These are phyloP conservation scores for Dalbergia oliveri DNA, from an alignment of 306 rosid genomes.

Conservation along the genomic window DNA sequence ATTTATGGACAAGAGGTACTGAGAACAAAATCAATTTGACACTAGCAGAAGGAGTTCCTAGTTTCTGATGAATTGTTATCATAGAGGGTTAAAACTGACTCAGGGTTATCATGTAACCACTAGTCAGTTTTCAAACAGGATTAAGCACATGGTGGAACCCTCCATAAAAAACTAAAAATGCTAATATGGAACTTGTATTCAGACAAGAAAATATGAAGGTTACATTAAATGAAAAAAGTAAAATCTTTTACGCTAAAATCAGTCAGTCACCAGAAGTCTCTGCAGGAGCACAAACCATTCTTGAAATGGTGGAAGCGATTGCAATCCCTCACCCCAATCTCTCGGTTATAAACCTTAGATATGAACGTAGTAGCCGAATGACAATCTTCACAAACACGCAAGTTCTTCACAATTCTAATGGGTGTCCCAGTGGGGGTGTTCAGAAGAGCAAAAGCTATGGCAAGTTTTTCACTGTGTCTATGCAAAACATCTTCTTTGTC, in stretches of 20 bases:
- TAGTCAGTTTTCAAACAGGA: conserved; percentile 2
- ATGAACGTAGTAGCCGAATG: conserved; percentile 90
- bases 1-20: not conserved
- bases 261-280: conserved; percentile 81
- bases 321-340: conserved; percentile 84
- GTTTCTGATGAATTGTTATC: not conserved
- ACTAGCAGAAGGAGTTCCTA: not conserved
- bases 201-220: not conserved
- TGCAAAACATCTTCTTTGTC: conserved; percentile 83
- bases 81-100: not conserved
- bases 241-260: not conserved
- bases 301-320: conserved; percentile 90
- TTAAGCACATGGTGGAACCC: not conserved
- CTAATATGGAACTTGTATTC: not conserved
- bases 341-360: conserved; percentile 77
- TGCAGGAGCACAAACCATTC: conserved; percentile 77
- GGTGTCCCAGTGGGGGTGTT: conserved; percentile 75
- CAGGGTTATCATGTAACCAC: not conserved
- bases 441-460: conserved; percentile 87
- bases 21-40: not conserved
- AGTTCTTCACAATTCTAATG: conserved; percentile 87
- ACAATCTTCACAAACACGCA: conserved; percentile 90
- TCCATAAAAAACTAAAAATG: not conserved
- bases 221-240: not conserved
- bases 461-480: conserved; percentile 91